Evolutionary conservation across 768 basidiomycete species (phyloP).

Genomic region (Tylopilus felleus): DNA sequence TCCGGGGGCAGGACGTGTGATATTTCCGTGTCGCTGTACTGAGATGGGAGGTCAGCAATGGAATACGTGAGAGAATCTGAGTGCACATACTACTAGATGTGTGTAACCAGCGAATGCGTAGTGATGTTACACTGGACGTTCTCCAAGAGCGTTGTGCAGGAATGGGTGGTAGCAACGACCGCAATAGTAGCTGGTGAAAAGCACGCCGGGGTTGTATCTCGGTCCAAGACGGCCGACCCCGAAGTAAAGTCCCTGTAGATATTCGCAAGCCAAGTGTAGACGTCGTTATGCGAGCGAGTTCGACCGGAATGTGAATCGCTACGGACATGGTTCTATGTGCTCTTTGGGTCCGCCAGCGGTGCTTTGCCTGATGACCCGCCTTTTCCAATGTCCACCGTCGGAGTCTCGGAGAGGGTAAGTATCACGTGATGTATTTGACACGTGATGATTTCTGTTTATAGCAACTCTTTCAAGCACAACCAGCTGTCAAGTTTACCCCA

Average conservation of each 20-base stretch:
- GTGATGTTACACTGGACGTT: neutral
- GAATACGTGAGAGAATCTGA: neutral
- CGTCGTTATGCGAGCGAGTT: neutral
- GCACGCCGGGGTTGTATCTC: neutral
- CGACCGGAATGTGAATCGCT: no score
- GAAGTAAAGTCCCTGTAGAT: neutral
- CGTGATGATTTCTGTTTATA: neutral
- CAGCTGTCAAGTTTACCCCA: neutral
- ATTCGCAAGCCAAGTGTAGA: slow-evolving; percentile 6
- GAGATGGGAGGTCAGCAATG: neutral
- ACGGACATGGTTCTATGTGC: no score
- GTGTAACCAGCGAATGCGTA: slow-evolving; percentile 10
- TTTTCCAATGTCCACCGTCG: no score
- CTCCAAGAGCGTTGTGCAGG: neutral
- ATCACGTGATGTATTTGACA: neutral
- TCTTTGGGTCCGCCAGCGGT: no score
- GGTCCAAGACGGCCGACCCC: neutral
- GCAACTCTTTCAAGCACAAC: neutral
- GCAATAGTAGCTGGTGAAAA: slow-evolving; percentile 10
- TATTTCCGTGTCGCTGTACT: slow-evolving; percentile 43
- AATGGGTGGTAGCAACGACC: neutral
- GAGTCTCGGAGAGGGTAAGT: no score
- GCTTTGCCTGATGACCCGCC: no score
- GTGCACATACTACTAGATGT: slow-evolving; percentile 15
- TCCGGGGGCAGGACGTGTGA: slow-evolving; percentile 62